phyloP scores from a whole-genome alignment of 108 stramenopile species.

The Cyclotella atomus region DNA sequence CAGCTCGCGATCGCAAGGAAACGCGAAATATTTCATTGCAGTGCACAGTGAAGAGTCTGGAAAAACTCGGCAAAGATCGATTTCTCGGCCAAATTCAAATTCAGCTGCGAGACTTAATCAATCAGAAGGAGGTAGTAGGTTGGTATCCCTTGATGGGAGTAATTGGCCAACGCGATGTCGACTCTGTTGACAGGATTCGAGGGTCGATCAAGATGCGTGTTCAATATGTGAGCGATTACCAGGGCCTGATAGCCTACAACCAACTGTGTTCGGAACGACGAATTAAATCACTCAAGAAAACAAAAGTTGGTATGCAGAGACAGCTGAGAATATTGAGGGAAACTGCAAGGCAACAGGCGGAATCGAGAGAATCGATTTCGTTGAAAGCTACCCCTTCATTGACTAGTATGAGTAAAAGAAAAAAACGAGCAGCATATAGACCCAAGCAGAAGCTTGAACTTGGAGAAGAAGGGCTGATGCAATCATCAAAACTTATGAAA shows the following conservation, averaged over 20 bases:
- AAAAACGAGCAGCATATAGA: conserved; percentile 3
- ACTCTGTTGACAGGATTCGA: conserved; percentile 61
- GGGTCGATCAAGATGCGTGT: conserved; percentile 82
- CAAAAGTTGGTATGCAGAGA: conserved; percentile 58
- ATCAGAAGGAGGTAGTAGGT: conserved; percentile 77
- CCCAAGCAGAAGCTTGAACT: not conserved
- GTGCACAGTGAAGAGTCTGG: conserved; percentile 36
- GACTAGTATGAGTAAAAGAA: conserved; percentile 23
- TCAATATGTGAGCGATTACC: conserved; percentile 80
- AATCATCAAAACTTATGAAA: conserved; percentile 11
- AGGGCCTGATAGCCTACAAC: conserved; percentile 75
- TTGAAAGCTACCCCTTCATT: conserved; percentile 23
- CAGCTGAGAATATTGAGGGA: conserved; percentile 57
- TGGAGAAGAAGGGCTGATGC: conserved; percentile 4
- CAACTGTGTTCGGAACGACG: conserved; percentile 63
- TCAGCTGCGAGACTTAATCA: conserved; percentile 67
- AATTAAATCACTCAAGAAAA: conserved; percentile 47
- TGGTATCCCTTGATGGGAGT: conserved; percentile 88
- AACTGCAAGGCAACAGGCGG: conserved; percentile 51
- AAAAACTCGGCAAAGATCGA: conserved; percentile 63
- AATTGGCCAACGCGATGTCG: conserved; percentile 70
- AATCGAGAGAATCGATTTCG: conserved; percentile 28
- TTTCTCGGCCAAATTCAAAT: conserved; percentile 75
- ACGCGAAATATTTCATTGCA: conserved; percentile 71
- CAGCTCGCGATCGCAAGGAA: conserved; percentile 49